These are phyloP conservation scores for Botrytis hyacinthi DNA, from an alignment of 2,329 filamentous ascomycete species.

Conservation along the genomic window DNA sequence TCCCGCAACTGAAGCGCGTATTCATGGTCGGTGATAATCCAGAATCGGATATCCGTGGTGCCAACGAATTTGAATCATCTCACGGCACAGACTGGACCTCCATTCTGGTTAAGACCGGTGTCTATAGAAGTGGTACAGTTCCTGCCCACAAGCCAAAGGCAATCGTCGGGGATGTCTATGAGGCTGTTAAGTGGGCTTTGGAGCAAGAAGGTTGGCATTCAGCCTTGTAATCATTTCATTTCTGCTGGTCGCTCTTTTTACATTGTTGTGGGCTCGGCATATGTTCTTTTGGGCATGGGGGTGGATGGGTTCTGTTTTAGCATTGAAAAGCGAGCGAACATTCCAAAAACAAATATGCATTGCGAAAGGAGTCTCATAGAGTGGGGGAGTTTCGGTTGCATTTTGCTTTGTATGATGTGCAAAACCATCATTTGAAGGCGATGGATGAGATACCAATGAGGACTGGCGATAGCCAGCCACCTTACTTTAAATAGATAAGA, in stretches of 20 bases:
- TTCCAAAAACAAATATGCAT: neutral
- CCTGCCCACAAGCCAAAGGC: slow-evolving; percentile 62
- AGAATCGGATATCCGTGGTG: slow-evolving; percentile 85
- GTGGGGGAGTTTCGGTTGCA: neutral
- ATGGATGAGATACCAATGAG: slow-evolving; percentile 7
- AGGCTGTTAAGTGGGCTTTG: slow-evolving; percentile 75
- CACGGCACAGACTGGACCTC: slow-evolving; percentile 73
- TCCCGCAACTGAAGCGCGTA: slow-evolving; percentile 62
- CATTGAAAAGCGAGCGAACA: neutral
- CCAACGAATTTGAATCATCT: slow-evolving; percentile 69
- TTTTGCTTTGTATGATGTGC: neutral
- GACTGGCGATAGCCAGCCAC: neutral
- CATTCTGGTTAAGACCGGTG: slow-evolving; percentile 76
- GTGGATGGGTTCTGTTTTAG: neutral
- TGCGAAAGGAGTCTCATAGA: neutral
- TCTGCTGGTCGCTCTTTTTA: neutral
- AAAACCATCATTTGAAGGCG: neutral
- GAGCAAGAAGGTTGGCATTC: slow-evolving; percentile 43
- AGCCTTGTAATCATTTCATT: neutral
- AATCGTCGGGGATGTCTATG: slow-evolving; percentile 71
- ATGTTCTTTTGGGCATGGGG: neutral
- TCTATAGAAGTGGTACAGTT: slow-evolving; percentile 57
- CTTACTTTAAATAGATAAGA: neutral
- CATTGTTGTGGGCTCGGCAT: neutral
- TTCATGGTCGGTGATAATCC: slow-evolving; percentile 96